phyloP scores from a whole-genome alignment of 2,329 filamentous ascomycete species.

The Trichoderma endophyticum region DNA sequence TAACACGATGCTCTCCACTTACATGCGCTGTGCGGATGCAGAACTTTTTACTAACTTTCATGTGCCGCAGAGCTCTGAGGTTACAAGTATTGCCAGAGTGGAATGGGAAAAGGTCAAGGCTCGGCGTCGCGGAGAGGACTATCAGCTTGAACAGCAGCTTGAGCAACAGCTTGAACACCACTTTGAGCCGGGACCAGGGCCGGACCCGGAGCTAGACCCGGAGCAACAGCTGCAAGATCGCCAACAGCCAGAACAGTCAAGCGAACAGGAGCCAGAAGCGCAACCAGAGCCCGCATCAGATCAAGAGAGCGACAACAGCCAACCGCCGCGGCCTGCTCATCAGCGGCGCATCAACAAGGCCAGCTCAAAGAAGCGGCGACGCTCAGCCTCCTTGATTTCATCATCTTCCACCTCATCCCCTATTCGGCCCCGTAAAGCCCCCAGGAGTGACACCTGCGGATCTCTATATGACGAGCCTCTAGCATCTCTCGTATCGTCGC shows the following conservation, averaged over 20 bases:
- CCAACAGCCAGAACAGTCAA: not conserved
- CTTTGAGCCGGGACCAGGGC: not conserved
- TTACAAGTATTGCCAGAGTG: conserved; percentile 30
- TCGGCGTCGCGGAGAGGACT: conserved; percentile 7
- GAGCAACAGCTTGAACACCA: not conserved
- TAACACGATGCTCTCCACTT: not conserved
- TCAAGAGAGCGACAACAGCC: conserved; percentile 24
- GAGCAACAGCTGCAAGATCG: not conserved
- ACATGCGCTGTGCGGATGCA: conserved; percentile 5
- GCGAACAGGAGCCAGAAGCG: not conserved
- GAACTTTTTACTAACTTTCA: conserved; percentile 22
- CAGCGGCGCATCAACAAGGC: conserved; percentile 25
- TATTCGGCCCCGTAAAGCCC: conserved; percentile 24
- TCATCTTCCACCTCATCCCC: not conserved
- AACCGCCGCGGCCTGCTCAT: conserved; percentile 30
- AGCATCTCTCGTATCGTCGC: conserved; percentile 30
- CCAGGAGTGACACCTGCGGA: conserved; percentile 23
- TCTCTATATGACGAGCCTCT: conserved; percentile 31
- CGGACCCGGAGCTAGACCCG: not conserved
- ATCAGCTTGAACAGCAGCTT: not conserved
- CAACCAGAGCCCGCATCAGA: conserved; percentile 6
- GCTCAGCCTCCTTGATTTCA: not conserved
- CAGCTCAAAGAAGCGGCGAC: conserved; percentile 20
- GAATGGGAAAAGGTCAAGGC: conserved; percentile 35
- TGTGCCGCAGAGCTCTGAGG: conserved; percentile 27